Evolutionary conservation across 2,329 filamentous ascomycete species (phyloP).

Genomic region (Diaporthe nobilis): DNA sequence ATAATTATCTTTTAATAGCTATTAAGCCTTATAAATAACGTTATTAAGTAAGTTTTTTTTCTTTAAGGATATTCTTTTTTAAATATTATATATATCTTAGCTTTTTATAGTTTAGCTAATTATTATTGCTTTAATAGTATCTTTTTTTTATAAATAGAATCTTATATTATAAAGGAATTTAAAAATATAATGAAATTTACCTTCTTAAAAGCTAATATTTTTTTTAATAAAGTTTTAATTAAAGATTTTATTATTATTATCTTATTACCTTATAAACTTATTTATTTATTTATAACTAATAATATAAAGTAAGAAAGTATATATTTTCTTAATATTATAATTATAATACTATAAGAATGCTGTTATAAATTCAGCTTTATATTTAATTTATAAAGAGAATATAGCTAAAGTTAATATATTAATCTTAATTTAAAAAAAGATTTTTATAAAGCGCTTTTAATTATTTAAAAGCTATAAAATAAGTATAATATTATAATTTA

Average conservation of each 20-base stretch:
- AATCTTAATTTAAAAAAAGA: neutral
- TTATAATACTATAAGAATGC: neutral
- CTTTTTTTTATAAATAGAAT: neutral
- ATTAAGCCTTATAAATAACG: neutral
- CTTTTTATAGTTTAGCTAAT: accelerated
- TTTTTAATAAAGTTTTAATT: neutral
- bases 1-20: neutral
- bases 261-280: neutral
- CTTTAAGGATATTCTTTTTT: neutral
- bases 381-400: neutral
- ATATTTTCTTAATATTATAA: neutral
- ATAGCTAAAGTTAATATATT: neutral
- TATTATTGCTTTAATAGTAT: neutral
- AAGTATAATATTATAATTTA: neutral
- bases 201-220: neutral
- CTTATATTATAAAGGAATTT: neutral
- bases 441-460: neutral
- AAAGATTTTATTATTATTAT: neutral
- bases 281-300: neutral
- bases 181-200: neutral
- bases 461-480: neutral
- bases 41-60: accelerated
- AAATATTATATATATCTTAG: neutral
- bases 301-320: neutral
- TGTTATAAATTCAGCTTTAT: neutral